A percentile compares a stretch with the other conserved stretches of the same genome.
These are phyloP conservation scores for Pichia membranifaciens DNA, from an alignment of 805 yeast genomes.

Conservation along the genomic window DNA sequence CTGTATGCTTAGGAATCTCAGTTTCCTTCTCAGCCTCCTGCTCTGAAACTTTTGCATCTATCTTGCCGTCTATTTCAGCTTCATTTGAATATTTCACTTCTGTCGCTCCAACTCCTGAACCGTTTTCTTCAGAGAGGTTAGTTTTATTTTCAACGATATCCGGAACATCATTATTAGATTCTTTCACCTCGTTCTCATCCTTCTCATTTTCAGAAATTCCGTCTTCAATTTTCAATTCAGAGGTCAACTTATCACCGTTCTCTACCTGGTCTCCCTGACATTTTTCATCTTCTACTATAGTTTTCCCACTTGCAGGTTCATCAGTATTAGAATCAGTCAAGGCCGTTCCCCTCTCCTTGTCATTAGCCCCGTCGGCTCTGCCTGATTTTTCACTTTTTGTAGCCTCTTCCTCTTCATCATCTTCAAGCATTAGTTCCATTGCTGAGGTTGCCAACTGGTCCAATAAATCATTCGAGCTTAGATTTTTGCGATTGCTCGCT, in stretches of 20 bases:
- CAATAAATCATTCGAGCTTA: slow-evolving; percentile 10
- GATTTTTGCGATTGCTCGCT: slow-evolving; percentile 16
- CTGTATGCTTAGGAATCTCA: neutral
- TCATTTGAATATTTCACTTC: too few species aligned
- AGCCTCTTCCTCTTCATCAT: slow-evolving; percentile 17
- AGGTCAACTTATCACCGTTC: too few species aligned
- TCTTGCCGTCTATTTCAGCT: neutral
- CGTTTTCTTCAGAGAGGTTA: neutral
- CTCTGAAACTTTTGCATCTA: neutral
- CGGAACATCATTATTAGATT: too few species aligned
- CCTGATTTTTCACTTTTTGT: neutral
- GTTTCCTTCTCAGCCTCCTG: neutral
- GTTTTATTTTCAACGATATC: neutral
- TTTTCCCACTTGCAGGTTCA: too few species aligned
- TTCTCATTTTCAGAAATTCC: too few species aligned
- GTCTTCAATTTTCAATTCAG: too few species aligned
- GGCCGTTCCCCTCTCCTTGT: too few species aligned
- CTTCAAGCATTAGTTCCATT: slow-evolving; percentile 13
- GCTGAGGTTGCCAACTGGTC: slow-evolving; percentile 16
- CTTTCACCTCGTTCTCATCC: too few species aligned
- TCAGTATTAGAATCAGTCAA: too few species aligned
- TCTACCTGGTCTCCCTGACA: too few species aligned
- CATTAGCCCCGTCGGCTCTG: too few species aligned
- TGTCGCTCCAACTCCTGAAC: neutral
- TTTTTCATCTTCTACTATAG: too few species aligned